Evolutionary conservation across 2,329 filamentous ascomycete species (phyloP), one percentile per base, ranked within the genome.

Genomic region (Bipolaris zeicola): DNA sequence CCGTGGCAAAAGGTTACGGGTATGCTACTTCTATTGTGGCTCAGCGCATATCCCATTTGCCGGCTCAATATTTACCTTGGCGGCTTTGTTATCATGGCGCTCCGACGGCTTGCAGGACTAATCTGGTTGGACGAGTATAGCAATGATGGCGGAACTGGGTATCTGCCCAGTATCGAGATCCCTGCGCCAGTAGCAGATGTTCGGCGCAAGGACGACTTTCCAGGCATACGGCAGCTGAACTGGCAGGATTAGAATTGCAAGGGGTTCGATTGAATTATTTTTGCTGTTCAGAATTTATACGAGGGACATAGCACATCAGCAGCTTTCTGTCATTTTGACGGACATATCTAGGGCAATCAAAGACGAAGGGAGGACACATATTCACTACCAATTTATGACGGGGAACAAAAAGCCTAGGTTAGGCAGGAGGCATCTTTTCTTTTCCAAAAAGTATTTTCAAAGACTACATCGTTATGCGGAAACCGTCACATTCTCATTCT

Each of bases 101-200:
- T 66, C 36, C 26, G 46, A n/a, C 52, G 47, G 2, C 3, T 66
- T 1, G 41, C 67, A 1, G 24, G 52, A 10, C 50, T 58, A 1
- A 47, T 62, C 1, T 67, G 61, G 60, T 3, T 69, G 6, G 46
- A 45, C 6, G 55, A 64, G 16, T 65, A 68, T 24, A 50, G 34
- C 33, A 67, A 62, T n/a, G 60, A 62, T 1, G 50, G 55, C 2
- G 59, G 63, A 2, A 34, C 43, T 0, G 60, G 56, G 0, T 39
- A 62, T 1, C 13, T 70, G 0, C 64, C 66, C 1, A 62, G 63
- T 18, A 41, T 68, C 8, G 67, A 70, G 42, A 56, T 70, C 11
- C 67, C 67, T 13, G 13, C 22, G 10, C 28, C 28, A 1, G 39
- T 18, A 3, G 6, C 37, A 1, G 18, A 16, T n/a, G 3, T n/a